Evolutionary conservation across 2,329 filamentous ascomycete genomes (phyloP), one percentile per base, ranked within the genome.

Genomic region (Acrocalymma vagum): DNA sequence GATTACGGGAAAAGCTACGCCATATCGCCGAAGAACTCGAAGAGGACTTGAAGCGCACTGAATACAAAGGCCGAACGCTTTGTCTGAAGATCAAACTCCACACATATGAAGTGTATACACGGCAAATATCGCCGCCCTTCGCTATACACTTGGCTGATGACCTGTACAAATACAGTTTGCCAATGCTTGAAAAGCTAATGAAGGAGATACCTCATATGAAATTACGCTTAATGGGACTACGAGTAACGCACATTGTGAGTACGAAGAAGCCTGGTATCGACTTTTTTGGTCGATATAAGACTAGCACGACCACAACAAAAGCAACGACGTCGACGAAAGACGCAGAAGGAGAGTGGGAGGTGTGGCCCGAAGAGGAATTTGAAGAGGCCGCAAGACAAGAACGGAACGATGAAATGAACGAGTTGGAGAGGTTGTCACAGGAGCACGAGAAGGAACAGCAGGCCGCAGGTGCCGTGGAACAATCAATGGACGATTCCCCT

Each of bases 21-120:
- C 80, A 79, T 64, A 92, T 86, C 1, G 90, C 94, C 0, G 85
- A 91, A 48, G 91, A 95, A 51, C 75, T 99, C 4, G 91, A 96
- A 63, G 87, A 88, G 53, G 93, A 97, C 59, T 78, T 97, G 73
- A 78, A 80, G 42, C 81, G 84, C 17, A 90, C 89, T 1, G 82
- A 89, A 51, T 90, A 89, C 71, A 96, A 93, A 68, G 93, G 93
- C 1, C 83, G 90, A n/a, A 97, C 93, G 0, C 73, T 99, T 1
- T 90, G 90, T 15, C 74, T 99, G 23, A 99, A 99, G 69, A 80
- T 96, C 51, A 99, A 99, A 66, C 74, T 97, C 6, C 90, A 96
- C 65, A 96, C 91, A 0, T 99, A 93, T 58, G 92, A 97, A 67
- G 88, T 96, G 14, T 80, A 90, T 35, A 95, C 92, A 0, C 80